Base-by-base conservation (phyloP, 345 rosid genomes). In the Noccaea caerulescens region DNA sequence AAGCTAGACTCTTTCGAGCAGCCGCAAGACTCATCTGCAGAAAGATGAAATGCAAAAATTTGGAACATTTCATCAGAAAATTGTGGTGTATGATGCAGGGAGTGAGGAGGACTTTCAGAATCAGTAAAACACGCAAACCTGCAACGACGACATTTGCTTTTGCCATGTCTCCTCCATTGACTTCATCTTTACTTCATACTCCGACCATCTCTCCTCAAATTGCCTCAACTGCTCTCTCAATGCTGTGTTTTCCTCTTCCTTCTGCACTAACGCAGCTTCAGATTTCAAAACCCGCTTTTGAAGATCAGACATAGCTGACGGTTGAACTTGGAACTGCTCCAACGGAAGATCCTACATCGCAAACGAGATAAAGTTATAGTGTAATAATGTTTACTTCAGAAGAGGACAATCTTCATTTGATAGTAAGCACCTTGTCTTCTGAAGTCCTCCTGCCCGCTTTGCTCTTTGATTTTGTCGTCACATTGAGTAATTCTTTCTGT, bases 161-260 rank as follows among this genome's bases (percentile, higher is more conserved):
- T 88, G 90, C 98, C 98, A 95, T 75, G 83, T 83, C 68, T 92
- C 98, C 81, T 94, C 99, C 96, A 88, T 89, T 12, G 89, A 80
- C 82, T 92, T 92, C 97, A 94, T 88, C 80, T 83, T 94, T 38
- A 77, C 76, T 82, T 94, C 97, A 11, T 91, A 88, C 4, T 89
- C 97, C 1, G 77, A 82, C 96, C 96, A 90, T 76, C 81, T 87
- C 51, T 80, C 82, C 69, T 88, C 96, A 55, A 66, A 87, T 58
- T 85, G 87, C 43, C 79, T 82, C 79, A 94, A 76, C 78, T 94
- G 87, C 76, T 88, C 93, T 68, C 81, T 80, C 74, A 95, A 58
- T 7, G 89, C 84, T 68, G 69, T 77, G 78, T 91, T 95, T 77
- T 95, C 99, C 68, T 87, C 83, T 73, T 92, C 98, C 80, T 89